These are phyloP conservation scores for Yamadazyma kitorensis DNA, from an alignment of 805 yeast genomes.

Conservation along the genomic window DNA sequence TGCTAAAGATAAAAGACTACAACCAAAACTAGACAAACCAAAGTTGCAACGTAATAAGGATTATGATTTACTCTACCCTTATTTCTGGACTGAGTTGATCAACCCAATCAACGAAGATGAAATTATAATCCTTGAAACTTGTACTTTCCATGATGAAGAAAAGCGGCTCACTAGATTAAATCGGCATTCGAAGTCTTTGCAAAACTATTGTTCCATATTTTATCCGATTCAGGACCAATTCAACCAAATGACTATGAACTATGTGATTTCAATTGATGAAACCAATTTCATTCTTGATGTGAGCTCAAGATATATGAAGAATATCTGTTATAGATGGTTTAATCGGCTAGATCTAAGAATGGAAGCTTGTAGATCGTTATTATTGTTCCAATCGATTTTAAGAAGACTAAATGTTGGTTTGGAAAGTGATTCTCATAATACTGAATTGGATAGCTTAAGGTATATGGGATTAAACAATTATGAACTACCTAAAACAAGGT, in stretches of 20 bases:
- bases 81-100: constrained; percentile 35
- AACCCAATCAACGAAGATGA: constrained; percentile 26
- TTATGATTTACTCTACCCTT: constrained; percentile 31
- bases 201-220: constrained; percentile 15
- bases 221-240: constrained; percentile 20
- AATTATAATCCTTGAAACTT: constrained; percentile 25
- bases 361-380: constrained; percentile 21
- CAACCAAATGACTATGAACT: constrained; percentile 30
- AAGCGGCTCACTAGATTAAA: constrained; percentile 20
- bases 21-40: constrained; percentile 22
- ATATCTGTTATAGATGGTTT: constrained; percentile 29
- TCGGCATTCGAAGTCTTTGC: constrained; percentile 11
- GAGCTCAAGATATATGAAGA: constrained; percentile 29
- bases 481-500: constrained; percentile 20
- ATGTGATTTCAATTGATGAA: constrained; percentile 22
- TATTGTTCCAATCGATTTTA: constrained; percentile 24
- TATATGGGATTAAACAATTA: constrained; percentile 22
- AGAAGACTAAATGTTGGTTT: constrained; percentile 15
- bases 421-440: constrained; percentile 4
- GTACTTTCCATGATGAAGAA: constrained; percentile 28
- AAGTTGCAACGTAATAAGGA: constrained; percentile 23
- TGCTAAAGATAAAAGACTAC: constrained; percentile 13
- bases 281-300: constrained; percentile 22
- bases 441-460: constrained; percentile 21
- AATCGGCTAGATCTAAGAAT: constrained; percentile 25